These are phyloP conservation scores for Xylaria acuta DNA, from an alignment of 495 filamentous ascomycete species.

Conservation along the genomic window DNA sequence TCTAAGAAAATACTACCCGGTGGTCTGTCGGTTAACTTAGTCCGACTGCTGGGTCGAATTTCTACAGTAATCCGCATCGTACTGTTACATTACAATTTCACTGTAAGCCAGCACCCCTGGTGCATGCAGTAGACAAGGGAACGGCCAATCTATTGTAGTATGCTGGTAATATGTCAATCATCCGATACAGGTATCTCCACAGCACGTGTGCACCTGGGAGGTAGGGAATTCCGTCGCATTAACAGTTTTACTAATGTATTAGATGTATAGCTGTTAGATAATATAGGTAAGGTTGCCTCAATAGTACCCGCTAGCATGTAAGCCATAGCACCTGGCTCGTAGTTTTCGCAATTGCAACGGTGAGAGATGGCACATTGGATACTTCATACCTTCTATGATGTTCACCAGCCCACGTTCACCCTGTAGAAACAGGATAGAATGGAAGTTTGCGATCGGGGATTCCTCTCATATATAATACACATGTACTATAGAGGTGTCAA, in stretches of 20 bases:
- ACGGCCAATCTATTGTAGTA: not conserved
- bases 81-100: not conserved
- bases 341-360: not conserved
- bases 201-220: not conserved
- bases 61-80: not conserved
- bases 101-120: not conserved
- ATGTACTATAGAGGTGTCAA: not conserved
- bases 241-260: not conserved
- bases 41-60: not conserved
- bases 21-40: not conserved
- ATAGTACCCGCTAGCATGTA: not conserved
- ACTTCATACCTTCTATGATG: not conserved
- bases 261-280: not conserved
- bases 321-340: not conserved
- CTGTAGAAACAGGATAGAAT: not conserved
- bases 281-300: not conserved
- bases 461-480: not conserved
- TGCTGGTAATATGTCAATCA: not conserved
- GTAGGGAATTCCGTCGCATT: not conserved
- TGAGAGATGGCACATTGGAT: not conserved
- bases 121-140: not conserved
- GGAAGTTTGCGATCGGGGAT: not conserved
- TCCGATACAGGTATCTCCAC: not conserved
- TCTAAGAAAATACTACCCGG: too few species aligned
- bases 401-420: not conserved